Conservation (phyloP, 371 early-diverging fungal genomes). For the Rhizopus arrhizus region DNA sequence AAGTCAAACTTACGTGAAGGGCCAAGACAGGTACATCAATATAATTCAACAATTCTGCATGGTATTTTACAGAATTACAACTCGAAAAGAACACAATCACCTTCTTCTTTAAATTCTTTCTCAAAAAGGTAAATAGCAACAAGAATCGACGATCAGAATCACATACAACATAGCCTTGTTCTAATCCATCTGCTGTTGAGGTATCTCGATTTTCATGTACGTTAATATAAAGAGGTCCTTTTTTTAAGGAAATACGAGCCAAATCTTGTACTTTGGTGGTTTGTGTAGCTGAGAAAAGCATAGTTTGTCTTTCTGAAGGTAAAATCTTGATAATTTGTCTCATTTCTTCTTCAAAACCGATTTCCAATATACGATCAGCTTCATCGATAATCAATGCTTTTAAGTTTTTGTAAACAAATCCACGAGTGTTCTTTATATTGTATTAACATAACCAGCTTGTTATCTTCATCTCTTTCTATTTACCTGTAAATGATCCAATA, state of each 20-base stretch:
- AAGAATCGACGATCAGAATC: constrained; percentile 89
- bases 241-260: constrained; percentile 92
- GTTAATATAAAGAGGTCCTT: constrained; percentile 93
- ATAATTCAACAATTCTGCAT: constrained; percentile 93
- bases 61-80: constrained; percentile 95
- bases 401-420: constrained; percentile 88
- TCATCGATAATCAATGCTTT: constrained; percentile 97
- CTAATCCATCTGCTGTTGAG: constrained; percentile 92
- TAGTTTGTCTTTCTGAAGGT: constrained; percentile 85
- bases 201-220: constrained; percentile 90
- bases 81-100: constrained; percentile 96
- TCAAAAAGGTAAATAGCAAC: constrained; percentile 91
- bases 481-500: constrained; percentile 93
- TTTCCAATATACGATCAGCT: constrained; percentile 97
- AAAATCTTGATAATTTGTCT: constrained; percentile 92
- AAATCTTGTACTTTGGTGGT: constrained; percentile 97
- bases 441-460: constrained; percentile 4
- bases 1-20: constrained; percentile 58
- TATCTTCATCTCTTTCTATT: background rate
- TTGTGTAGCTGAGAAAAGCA: constrained; percentile 99
- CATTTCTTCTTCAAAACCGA: constrained; percentile 99
- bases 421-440: constrained; percentile 78
- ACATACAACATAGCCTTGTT: constrained; percentile 96
- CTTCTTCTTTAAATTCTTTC: constrained; percentile 93
- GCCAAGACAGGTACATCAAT: constrained; percentile 96